Evolutionary conservation across 2,329 filamentous ascomycete species (phyloP).

Genomic region (Alternaria alternata): DNA sequence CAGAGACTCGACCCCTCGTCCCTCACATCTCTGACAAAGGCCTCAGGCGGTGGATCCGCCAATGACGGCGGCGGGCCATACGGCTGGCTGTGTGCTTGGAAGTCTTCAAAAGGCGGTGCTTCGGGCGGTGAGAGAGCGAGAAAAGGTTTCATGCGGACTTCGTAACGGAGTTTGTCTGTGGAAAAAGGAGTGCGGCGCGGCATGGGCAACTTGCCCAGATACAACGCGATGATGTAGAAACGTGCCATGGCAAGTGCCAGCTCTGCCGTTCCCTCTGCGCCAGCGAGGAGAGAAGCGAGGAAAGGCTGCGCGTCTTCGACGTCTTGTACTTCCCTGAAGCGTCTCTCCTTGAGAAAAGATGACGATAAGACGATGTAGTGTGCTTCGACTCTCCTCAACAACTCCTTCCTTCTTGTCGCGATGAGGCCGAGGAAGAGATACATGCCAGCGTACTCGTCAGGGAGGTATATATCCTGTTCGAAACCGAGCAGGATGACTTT

Average conservation of each 20-base stretch:
- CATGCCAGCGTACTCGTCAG: conserved; percentile 85
- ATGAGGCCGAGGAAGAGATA: conserved; percentile 69
- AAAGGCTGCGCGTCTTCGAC: conserved; percentile 21
- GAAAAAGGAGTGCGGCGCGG: conserved; percentile 68
- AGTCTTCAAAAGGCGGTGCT: conserved; percentile 71
- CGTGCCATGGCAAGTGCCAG: conserved; percentile 50
- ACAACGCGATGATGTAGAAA: conserved; percentile 72
- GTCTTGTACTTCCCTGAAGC: conserved; percentile 18
- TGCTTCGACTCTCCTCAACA: conserved; percentile 27
- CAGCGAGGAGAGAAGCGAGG: conserved; percentile 37
- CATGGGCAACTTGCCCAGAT: conserved; percentile 62
- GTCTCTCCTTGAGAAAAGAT: not conserved
- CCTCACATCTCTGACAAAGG: conserved; percentile 16
- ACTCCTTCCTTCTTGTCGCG: conserved; percentile 29
- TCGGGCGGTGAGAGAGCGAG: conserved; percentile 71
- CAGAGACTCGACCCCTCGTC: conserved; percentile 27
- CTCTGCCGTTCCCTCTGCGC: conserved; percentile 33
- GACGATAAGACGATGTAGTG: conserved; percentile 18
- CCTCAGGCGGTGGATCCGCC: conserved; percentile 19
- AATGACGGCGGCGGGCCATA: conserved; percentile 28
- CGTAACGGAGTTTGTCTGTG: conserved; percentile 73
- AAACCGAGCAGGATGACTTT: conserved; percentile 91
- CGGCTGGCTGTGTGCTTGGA: conserved; percentile 51
- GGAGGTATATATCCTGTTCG: conserved; percentile 88
- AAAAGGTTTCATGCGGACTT: conserved; percentile 88